Evolutionary conservation across 2,329 filamentous ascomycete species (phyloP), one percentile per base, ranked within the genome.

Genomic region (Hypoxylon sp.): DNA sequence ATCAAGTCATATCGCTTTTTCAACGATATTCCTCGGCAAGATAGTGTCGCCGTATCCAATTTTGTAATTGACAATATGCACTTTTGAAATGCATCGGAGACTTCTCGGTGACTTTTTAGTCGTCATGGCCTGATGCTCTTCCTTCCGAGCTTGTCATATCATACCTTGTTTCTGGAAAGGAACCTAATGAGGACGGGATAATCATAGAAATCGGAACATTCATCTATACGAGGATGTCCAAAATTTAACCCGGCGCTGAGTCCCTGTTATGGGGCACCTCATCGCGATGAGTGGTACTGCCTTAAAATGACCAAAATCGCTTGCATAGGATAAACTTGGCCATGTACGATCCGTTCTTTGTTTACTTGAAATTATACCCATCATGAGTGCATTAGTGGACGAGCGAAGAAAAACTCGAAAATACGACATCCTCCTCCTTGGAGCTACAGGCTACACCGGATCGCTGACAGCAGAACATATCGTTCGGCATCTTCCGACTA

Each of bases 391-490:
- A 10, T 19, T 24, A 22, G 33, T 62, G 5, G 33, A 46, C 33
- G 46, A 57, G 44, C 59, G 59, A 8, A 63, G 63, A 52, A 51
- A 35, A 1, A 37, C 59, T 24, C 53, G 59, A 31, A 63, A 67
- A 61, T 63, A 71, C 37, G 61, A 66, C 42, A 66, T 70, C 24
- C 33, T 69, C 11, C 42, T 70, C 22, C 54, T 72, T 14, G 70
- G 70, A 19, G 64, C 70, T 26, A 66, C 60, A 22, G 70, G 70
- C 24, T 72, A 72, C 19, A 72, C 70, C 31, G 70, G 70, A 1
- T 24, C 31, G 5, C 57, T 67, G 4, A 67, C 63, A 13, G 63
- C 67, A 8, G 69, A 71, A 50, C 26, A 67, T 22, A 58, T 71
- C 24, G 59, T 52, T n/a, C 61, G 24, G 2, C 44, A 63, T 29